Percentiles rank a stretch among this genome's conserved stretches.
phyloP scores from a whole-genome alignment of 2,329 filamentous ascomycete species.

The Hypoxylon sp. region DNA sequence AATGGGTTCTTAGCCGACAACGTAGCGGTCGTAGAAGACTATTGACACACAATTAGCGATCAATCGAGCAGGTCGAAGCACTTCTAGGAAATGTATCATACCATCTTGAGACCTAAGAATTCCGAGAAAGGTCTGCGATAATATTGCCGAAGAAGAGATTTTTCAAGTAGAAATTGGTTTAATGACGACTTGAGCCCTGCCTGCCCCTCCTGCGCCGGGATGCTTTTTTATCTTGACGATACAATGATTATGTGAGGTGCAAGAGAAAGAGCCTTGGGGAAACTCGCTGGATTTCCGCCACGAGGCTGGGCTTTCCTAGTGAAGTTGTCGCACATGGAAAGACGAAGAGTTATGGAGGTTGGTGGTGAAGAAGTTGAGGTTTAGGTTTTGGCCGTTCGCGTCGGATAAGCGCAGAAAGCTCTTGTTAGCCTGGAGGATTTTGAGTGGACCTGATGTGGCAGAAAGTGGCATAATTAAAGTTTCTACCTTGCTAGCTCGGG shows the following conservation, averaged over 20 bases:
- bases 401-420: too few relatives aligned
- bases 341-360: constrained; percentile 6
- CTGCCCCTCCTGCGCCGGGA: too few relatives aligned
- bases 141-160: constrained; percentile 37
- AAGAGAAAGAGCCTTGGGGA: constrained; percentile 3
- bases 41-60: too few relatives aligned
- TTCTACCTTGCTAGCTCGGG: too few relatives aligned
- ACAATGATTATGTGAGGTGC: too few relatives aligned
- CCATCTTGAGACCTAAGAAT: constrained; percentile 38
- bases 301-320: constrained; percentile 11
- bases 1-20: constrained; percentile 78
- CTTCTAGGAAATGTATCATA: too few relatives aligned
- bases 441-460: too few relatives aligned
- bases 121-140: constrained; percentile 31
- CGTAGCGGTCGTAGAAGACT: constrained; percentile 77
- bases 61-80: too few relatives aligned
- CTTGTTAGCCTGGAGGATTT: too few relatives aligned
- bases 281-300: constrained; percentile 16
- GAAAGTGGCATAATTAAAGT: too few relatives aligned
- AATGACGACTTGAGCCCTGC: constrained; percentile 39
- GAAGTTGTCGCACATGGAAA: constrained; percentile 14
- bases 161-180: constrained; percentile 31
- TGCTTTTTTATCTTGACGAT: too few relatives aligned
- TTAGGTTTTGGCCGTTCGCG: too few relatives aligned
- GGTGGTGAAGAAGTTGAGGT: not conserved